These are phyloP conservation scores for Gossypium schwendimanii DNA, from an alignment of 441 rosid genomes.

Conservation along the genomic window DNA sequence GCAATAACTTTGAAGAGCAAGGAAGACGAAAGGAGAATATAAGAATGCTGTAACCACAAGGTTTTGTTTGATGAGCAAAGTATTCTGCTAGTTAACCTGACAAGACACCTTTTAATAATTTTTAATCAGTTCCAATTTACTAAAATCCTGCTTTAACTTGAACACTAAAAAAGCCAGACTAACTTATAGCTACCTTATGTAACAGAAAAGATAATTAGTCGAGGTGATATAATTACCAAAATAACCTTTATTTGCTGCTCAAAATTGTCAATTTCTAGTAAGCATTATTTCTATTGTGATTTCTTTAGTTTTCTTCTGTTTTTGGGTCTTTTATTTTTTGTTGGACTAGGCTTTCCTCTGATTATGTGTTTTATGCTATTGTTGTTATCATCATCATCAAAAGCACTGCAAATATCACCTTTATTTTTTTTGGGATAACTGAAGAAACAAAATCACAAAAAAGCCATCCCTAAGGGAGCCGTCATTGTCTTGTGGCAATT, in stretches of 20 bases:
- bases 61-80: neutral
- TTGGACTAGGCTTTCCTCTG: neutral
- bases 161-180: neutral
- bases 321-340: neutral
- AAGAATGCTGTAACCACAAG: neutral
- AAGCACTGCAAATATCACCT: neutral
- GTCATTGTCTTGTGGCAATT: neutral
- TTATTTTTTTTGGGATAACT: conserved; percentile 1
- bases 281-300: neutral
- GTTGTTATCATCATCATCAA: neutral
- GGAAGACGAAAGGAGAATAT: neutral
- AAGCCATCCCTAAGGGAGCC: neutral
- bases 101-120: neutral
- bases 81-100: neutral
- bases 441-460: neutral
- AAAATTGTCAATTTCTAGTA: conserved; percentile 6
- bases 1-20: conserved; percentile 1
- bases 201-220: neutral
- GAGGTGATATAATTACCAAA: neutral
- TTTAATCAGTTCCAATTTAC: neutral
- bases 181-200: neutral
- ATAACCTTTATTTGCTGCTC: neutral
- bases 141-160: conserved; percentile 8
- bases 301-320: neutral
- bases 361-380: neutral